Evolutionary conservation across 1,284 basidiomycete species (phyloP).

Genomic region (Amylostereum areolatum): DNA sequence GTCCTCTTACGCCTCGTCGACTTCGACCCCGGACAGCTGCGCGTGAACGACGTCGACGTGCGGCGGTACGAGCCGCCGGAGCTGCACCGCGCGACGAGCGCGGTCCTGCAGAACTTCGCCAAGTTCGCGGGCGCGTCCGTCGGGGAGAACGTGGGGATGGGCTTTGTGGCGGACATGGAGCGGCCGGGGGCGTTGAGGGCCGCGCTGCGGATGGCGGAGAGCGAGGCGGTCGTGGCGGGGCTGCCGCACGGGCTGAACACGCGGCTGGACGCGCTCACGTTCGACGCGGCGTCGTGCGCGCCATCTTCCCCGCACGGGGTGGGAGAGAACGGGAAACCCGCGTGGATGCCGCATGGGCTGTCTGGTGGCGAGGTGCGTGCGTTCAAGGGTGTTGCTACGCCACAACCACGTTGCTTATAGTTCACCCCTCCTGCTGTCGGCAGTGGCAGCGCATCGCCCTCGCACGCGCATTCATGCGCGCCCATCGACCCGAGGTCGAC

Average conservation of each 20-base stretch:
- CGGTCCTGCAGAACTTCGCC: conserved; percentile 80
- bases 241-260: conserved; percentile 66
- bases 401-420: conserved; percentile 1
- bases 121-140: conserved; percentile 64
- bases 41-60: conserved; percentile 64
- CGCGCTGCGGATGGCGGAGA: conserved; percentile 64
- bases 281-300: conserved; percentile 45
- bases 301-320: conserved; percentile 18
- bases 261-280: conserved; percentile 53
- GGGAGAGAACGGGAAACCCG: conserved; percentile 11
- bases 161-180: conserved; percentile 53
- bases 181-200: conserved; percentile 45
- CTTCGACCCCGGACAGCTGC: conserved; percentile 58
- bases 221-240: conserved; percentile 51
- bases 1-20: conserved; percentile 72
- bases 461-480: conserved; percentile 78
- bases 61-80: conserved; percentile 57
- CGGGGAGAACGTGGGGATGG: conserved; percentile 74
- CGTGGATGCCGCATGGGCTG: conserved; percentile 50
- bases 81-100: conserved; percentile 64
- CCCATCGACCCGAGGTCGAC: conserved; percentile 66
- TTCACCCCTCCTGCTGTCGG: conserved; percentile 10
- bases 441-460: conserved; percentile 85
- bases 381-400: not conserved
- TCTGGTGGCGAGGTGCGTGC: conserved; percentile 72